Evolutionary conservation across 768 basidiomycete species (phyloP), one percentile per base, ranked within the genome.

Genomic region (Tricholoma sp.): DNA sequence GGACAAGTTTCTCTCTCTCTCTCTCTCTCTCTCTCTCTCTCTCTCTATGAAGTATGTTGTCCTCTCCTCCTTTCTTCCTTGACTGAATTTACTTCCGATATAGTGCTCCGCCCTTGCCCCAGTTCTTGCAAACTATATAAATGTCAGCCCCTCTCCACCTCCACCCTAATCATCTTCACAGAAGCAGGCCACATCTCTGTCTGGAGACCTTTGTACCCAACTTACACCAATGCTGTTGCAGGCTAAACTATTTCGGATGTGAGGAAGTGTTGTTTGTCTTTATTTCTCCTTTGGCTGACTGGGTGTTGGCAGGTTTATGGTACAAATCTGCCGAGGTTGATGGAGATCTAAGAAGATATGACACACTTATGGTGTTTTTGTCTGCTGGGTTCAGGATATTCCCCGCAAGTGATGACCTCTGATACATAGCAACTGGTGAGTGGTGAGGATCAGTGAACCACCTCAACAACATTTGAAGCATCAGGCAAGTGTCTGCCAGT

Each of bases 271-370:
- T 24, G 24, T 4, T 24, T 24, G 24, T 24, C 24, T 24, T 24
- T 24, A 1, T 36, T n/a, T 33, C 11, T 4, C 4, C 9, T 32
- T 36, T 6, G 4, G 34, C 33, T 9, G 11, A 33, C 10, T 1
- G 50, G 6, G 7, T 8, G 7, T 7, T 17, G 20, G 36, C 20
- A 44, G 41, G 39, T 18, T 11, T 53, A 53, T 9, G 39, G 52
- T 7, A 1, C 28, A 28, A 53, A 53, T 44, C 39, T 53, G n/a
- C 39, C 51, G 49, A 69, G 74, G 20, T 39, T 50, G 55, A 36
- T 7, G 34, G 33, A 31, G 13, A 17, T 48, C 20, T 41, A 56
- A 7, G 39, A 12, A 44, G 20, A 18, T 39, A 50, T 17, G 55
- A 56, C 28, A 6, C 17, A 32, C 36, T 18, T 49, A 31, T 24